Evolutionary conservation across 805 yeast genomes (phyloP).

Genomic region (Sugiyamaella marilandica): DNA sequence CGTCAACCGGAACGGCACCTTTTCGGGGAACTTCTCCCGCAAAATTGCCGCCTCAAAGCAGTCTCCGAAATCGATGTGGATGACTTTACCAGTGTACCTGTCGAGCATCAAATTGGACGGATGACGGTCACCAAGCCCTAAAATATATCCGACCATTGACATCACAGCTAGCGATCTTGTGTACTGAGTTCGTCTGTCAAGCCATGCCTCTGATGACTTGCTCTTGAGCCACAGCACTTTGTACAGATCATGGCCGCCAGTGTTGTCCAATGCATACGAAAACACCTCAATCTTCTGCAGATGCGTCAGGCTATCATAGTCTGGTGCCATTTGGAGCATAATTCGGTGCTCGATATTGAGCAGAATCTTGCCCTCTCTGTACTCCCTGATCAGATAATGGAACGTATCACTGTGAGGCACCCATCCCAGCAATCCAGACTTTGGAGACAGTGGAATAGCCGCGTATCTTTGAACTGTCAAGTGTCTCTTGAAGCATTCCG

Average conservation of each 20-base stretch:
- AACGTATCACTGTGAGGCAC: conserved; percentile 96
- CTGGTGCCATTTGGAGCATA: conserved; percentile 97
- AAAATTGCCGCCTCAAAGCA: conserved; percentile 97
- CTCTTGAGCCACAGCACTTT: conserved; percentile 95
- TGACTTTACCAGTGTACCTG: conserved; percentile 87
- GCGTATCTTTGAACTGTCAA: conserved; percentile 87
- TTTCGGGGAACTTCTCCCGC: conserved; percentile 96
- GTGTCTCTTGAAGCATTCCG: conserved; percentile 95
- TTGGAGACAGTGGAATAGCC: conserved; percentile 94
- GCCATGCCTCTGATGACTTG: conserved; percentile 94
- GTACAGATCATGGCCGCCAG: conserved; percentile 93
- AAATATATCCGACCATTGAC: conserved; percentile 98
- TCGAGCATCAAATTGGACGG: conserved; percentile 96
- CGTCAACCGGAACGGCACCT: conserved; percentile 94
- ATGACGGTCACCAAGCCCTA: conserved; percentile 96
- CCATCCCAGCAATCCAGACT: conserved; percentile 96
- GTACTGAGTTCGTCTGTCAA: conserved; percentile 93
- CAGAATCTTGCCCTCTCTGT: conserved; percentile 85
- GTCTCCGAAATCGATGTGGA: conserved; percentile 98
- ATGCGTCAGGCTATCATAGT: conserved; percentile 82
- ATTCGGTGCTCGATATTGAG: conserved; percentile 91
- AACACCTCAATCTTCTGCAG: conserved; percentile 94
- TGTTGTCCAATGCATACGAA: conserved; percentile 90
- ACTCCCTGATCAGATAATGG: conserved; percentile 87
- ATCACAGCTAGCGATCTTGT: conserved; percentile 94